Conservation (phyloP, 306 rosid species). For the Coriaria nepalensis region DNA sequence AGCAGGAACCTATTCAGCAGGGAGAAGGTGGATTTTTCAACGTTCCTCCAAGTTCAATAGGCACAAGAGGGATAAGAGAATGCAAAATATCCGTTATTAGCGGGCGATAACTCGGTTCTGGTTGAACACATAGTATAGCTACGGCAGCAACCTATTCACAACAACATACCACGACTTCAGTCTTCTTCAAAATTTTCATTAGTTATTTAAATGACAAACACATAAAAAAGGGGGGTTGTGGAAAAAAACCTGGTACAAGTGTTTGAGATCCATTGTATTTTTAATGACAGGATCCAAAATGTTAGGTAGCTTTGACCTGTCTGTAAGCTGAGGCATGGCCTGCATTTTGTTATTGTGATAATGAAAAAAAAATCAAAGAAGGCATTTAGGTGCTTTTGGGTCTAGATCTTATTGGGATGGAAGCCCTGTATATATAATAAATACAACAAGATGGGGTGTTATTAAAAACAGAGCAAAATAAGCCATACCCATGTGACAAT, state of each 20-base stretch:
- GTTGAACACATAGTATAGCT: slow-evolving; percentile 90
- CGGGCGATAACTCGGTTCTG: slow-evolving; percentile 86
- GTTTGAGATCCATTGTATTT: slow-evolving; percentile 74
- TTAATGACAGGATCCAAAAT: slow-evolving; percentile 71
- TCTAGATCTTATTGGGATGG: slow-evolving; percentile 1
- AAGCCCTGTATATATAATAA: not conserved
- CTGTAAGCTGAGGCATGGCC: slow-evolving; percentile 98
- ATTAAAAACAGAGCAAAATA: not conserved
- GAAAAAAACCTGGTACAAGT: slow-evolving; percentile 66
- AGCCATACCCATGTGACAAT: slow-evolving; percentile 88
- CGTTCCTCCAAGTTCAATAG: slow-evolving; percentile 77
- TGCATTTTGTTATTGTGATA: slow-evolving; percentile 36
- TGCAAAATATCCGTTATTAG: slow-evolving; percentile 80
- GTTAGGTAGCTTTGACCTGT: slow-evolving; percentile 71
- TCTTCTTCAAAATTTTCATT: not conserved
- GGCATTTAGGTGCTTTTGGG: slow-evolving; percentile 1
- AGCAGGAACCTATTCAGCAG: not conserved
- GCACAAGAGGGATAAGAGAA: slow-evolving; percentile 84
- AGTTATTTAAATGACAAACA: too few species aligned
- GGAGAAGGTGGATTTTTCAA: slow-evolving; percentile 28
- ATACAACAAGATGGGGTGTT: too few species aligned
- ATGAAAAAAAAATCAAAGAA: not conserved
- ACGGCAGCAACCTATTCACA: slow-evolving; percentile 79
- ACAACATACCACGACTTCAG: not conserved
- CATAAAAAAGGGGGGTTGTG: not conserved